Evolutionary conservation across 139 green algal genomes (phyloP), one percentile per base, ranked within the genome.

Genomic region (Zygnema circumcarinatum): DNA sequence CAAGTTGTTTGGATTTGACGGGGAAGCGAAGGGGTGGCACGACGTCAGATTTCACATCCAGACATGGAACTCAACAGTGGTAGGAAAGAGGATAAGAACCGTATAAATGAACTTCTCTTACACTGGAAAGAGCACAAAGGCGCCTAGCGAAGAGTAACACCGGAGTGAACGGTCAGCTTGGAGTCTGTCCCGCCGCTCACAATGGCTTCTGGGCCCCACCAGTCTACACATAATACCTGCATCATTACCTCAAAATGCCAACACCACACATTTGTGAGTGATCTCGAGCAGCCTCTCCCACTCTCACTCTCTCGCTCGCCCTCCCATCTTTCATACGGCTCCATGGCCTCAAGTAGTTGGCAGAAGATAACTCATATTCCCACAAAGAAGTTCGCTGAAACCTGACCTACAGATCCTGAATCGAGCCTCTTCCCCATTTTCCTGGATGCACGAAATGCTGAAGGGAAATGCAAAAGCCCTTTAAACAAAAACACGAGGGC

Each of bases 211-310:
- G 3, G 3, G 7, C 35, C 35, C 69, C 69, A 78, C 69, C 69
- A 78, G 69, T 78, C 69, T 16, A 41, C 69, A 78, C 69, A 78
- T 25, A 78, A 16, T 41, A 78, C 69, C 16, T 78, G 11, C 69
- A 78, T 78, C 35, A 16, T 62, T 25, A 62, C 47, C 47, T 62
- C 47, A 62, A 62, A 7, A 62, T 62, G 7, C 7, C 7, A 62
- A 7, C 7, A 62, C 47, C 7, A 62, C 47, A 62, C 7, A 62
- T 62, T 16, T 16, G 16, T 16, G 47, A 62, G 7, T 62, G 7
- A 62, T 62, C 47, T 62, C 47, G 7, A 7, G 7, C 16, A 7
- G 7, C 47, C 47, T 62, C 47, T 62, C 7, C 47, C 7, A 62
- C 47, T 16, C 47, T 62, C 47, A 25, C 47, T 62, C 47, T 62